Conservation (phyloP, 306 rosid species). For the Lathyrus sativus region DNA sequence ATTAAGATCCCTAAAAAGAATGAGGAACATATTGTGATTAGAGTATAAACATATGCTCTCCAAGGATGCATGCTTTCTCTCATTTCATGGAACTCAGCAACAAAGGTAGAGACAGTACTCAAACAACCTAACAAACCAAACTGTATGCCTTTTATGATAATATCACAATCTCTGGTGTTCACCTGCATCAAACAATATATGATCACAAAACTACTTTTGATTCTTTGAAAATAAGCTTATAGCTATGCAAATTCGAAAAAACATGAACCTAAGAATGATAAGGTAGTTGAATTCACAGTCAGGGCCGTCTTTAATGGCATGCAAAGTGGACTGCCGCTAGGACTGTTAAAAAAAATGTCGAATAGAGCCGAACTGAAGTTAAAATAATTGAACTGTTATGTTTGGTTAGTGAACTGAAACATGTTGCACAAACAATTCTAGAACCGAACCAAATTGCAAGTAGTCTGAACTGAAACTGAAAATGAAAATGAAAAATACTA, state of each 20-base stretch:
- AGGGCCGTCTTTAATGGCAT: too few relatives aligned
- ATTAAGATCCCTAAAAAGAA: constrained; percentile 55
- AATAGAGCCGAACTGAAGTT: too few relatives aligned
- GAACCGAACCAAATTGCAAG: too few relatives aligned
- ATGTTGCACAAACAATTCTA: too few relatives aligned
- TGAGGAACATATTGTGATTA: constrained; percentile 54
- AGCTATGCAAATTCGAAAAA: not conserved
- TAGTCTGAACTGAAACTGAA: too few relatives aligned
- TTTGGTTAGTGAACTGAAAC: too few relatives aligned
- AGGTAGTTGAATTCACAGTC: not conserved
- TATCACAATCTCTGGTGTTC: constrained; percentile 50
- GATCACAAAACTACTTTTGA: not conserved
- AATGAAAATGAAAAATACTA: too few relatives aligned
- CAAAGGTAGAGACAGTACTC: constrained; percentile 74
- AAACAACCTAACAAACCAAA: constrained; percentile 69
- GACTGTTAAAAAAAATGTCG: too few relatives aligned
- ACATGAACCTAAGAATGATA: not conserved
- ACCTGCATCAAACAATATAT: constrained; percentile 44
- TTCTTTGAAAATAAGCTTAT: not conserved
- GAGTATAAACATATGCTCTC: constrained; percentile 67
- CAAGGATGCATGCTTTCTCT: constrained; percentile 63
- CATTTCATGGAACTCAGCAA: constrained; percentile 73
- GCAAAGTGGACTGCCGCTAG: too few relatives aligned
- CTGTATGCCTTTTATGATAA: constrained; percentile 52
- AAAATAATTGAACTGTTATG: too few relatives aligned